Evolutionary conservation across 768 basidiomycete genomes (phyloP).

Genomic region (Lactarius deliciosus): DNA sequence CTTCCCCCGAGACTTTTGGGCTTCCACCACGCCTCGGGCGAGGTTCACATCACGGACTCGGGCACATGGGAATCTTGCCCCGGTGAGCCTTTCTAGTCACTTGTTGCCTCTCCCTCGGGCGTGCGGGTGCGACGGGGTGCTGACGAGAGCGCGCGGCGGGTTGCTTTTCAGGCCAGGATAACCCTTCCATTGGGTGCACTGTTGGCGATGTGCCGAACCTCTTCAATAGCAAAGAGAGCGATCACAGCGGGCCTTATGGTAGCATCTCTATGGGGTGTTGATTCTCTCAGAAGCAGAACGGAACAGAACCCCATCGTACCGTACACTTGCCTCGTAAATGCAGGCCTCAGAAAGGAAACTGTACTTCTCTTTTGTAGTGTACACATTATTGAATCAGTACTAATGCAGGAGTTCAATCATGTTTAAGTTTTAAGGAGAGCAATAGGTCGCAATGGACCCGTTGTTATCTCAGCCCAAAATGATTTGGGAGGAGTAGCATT

Average conservation of each 20-base stretch:
- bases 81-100: not conserved
- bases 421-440: too few species aligned
- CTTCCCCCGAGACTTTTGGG: slow-evolving; percentile 41
- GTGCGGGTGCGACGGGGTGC: not conserved
- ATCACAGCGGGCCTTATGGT: too few species aligned
- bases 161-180: slow-evolving; percentile 53
- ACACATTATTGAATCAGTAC: too few species aligned
- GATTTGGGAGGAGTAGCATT: too few species aligned
- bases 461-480: too few species aligned
- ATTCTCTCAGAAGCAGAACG: too few species aligned
- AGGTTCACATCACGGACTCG: slow-evolving; percentile 43
- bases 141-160: not conserved
- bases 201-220: slow-evolving; percentile 56
- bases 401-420: too few species aligned
- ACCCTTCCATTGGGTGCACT: slow-evolving; percentile 49
- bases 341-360: not conserved
- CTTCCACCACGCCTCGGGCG: slow-evolving; percentile 45
- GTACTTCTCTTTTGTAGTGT: not conserved
- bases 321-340: too few species aligned
- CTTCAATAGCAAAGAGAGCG: slow-evolving; percentile 41
- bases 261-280: too few species aligned
- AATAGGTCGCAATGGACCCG: too few species aligned
- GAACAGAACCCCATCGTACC: not conserved
- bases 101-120: not conserved
- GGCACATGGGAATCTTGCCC: slow-evolving; percentile 44